Evolutionary conservation across 2,329 filamentous ascomycete genomes (phyloP), one percentile per base, ranked within the genome.

Genomic region (Exutisphaerella laricina): DNA sequence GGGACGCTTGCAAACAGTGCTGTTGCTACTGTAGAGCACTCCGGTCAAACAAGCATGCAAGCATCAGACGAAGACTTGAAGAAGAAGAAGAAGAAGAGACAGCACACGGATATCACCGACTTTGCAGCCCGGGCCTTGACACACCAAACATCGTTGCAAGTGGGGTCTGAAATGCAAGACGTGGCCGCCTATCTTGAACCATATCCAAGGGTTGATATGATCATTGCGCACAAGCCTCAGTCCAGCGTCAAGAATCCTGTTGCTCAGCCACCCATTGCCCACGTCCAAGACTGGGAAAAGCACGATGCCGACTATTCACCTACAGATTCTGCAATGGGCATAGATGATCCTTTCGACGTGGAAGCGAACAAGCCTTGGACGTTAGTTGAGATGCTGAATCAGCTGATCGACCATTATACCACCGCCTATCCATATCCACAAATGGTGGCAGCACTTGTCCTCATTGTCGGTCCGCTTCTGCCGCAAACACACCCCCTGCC

Each of bases 401-500:
- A 65, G 46, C 60, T 69, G 25, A 57, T 71, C 12, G 50, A 59
- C 9, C 70, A 66, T 44, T 66, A 72, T 47, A 66, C 69, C 13
- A 53, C 51, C 7, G 61, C 58, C 1, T 57, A 67, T 31, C 62
- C 66, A 10, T 68, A 72, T 41, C 67, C 67, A 6, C 73, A 77
- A 52, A 68, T 71, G 29, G 63, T 70, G 2, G 65, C 71, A 1
- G 59, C 70, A 21, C 59, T 76, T 3, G 53, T 75, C 9, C 60
- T 73, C 4, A 63, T 74, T 12, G 48, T 75, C 4, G 57, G 65
- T 17, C 66, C 73, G 23, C 57, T 74, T 46, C 58, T 74, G 21
- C 65, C 70, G 16, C 63, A 62, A 42, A 68, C 66, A 7, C 63
- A 67, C 26, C 53, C 60, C 21, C 57, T 64, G 4, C 50, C 60